A percentile compares a stretch with the other conserved stretches of the same genome.
phyloP scores from a whole-genome alignment of 352 stramenopile genomes.

The Saprolegnia diclina region DNA sequence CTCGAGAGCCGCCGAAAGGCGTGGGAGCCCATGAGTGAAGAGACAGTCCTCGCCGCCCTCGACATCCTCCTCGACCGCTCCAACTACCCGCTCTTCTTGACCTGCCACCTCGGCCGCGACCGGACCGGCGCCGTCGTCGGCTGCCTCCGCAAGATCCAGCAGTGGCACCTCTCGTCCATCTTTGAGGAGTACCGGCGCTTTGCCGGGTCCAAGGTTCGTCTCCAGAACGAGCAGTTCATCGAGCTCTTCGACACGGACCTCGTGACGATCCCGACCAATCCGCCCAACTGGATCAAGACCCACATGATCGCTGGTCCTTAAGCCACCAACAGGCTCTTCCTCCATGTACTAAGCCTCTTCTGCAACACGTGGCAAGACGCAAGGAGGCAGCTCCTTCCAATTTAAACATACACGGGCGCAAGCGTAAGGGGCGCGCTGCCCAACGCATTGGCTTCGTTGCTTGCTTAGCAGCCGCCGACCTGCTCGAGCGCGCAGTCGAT shows the following conservation, averaged over 20 bases:
- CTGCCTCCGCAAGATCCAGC: conserved; percentile 89
- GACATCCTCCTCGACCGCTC: conserved; percentile 84
- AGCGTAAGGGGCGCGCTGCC: neutral
- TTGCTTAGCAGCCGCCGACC: conserved; percentile 58
- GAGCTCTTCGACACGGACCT: conserved; percentile 93
- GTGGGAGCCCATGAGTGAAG: conserved; percentile 80
- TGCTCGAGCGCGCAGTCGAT: conserved; percentile 95
- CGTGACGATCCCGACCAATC: conserved; percentile 75
- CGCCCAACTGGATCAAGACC: conserved; percentile 46
- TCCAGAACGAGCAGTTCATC: conserved; percentile 93
- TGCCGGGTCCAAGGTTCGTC: conserved; percentile 82
- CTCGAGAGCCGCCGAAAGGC: conserved; percentile 83
- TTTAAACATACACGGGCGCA: conserved; percentile 13
- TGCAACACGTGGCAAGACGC: neutral
- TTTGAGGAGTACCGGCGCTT: conserved; percentile 92
- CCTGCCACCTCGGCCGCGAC: conserved; percentile 85
- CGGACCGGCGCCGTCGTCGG: conserved; percentile 84
- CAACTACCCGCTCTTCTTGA: conserved; percentile 89
- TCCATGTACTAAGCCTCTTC: too few species aligned
- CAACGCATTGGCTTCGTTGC: neutral
- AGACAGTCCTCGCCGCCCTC: conserved; percentile 87
- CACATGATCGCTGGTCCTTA: conserved; percentile 9
- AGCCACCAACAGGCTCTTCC: neutral
- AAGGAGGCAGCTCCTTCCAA: neutral
- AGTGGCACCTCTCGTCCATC: conserved; percentile 90